A percentile compares a stretch with the other conserved stretches of the same genome.
Conservation (phyloP, 116 monocot genomes). For the Papilionanthe hybrid region DNA sequence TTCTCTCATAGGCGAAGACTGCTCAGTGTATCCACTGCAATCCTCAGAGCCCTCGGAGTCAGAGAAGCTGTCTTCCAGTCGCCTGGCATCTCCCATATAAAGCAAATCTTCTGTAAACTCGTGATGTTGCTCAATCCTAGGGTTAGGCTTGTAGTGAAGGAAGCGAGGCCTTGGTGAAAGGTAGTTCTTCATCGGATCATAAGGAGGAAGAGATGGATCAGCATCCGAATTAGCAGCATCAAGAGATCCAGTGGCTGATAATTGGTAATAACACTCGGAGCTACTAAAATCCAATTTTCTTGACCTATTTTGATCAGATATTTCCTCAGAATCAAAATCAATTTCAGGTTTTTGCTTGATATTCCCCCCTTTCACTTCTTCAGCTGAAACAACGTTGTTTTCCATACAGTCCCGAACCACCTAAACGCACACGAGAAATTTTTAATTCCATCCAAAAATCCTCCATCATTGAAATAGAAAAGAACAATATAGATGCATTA, state of each 20-base stretch:
- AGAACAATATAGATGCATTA: background rate
- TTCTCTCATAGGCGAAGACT: conserved; percentile 1
- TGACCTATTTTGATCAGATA: background rate
- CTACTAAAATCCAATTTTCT: background rate
- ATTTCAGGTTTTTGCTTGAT: conserved; percentile 8
- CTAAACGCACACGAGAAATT: background rate
- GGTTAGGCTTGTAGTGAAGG: conserved; percentile 72
- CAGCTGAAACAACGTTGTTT: background rate
- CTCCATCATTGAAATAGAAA: background rate
- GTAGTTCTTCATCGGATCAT: conserved; percentile 81
- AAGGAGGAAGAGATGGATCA: conserved; percentile 56
- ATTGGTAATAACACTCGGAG: background rate
- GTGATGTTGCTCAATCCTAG: conserved; percentile 20
- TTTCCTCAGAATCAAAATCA: conserved; percentile 10
- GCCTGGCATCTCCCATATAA: conserved; percentile 21
- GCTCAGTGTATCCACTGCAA: conserved; percentile 9
- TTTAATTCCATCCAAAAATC: background rate
- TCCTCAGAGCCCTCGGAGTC: conserved; percentile 31
- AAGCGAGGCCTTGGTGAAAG: conserved; percentile 88
- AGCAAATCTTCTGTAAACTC: conserved; percentile 4
- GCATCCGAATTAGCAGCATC: conserved; percentile 28
- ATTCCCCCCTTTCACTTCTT: conserved; percentile 2
- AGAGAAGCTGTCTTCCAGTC: conserved; percentile 57
- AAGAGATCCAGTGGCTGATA: background rate
- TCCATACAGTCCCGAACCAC: background rate